A percentile compares a stretch with the other conserved stretches of the same genome.
Conservation (phyloP, 1,284 basidiomycete species). For the Moesziomyces antarcticus region DNA sequence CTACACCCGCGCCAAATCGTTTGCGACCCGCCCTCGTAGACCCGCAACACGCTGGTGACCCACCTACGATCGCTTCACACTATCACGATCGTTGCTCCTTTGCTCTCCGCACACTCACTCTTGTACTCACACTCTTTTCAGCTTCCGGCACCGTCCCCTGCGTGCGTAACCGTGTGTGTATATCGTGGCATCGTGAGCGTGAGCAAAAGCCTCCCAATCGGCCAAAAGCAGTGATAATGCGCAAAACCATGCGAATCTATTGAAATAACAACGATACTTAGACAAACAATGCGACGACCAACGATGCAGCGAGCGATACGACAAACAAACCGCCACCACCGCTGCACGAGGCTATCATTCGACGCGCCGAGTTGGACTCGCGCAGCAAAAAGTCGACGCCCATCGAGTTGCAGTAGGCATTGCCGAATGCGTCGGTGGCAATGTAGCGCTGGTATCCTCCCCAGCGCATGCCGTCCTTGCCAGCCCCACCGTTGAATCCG, state of each 20-base stretch:
- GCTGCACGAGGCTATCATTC: not conserved
- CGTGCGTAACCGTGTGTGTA: too few species aligned
- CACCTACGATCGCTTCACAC: too few species aligned
- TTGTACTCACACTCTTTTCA: not conserved
- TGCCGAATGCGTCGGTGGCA: slow-evolving; percentile 65
- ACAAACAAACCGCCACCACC: not conserved
- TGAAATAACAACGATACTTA: not conserved
- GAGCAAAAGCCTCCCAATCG: not conserved
- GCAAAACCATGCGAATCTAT: not conserved
- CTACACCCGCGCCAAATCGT: too few species aligned
- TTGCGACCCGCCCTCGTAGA: too few species aligned
- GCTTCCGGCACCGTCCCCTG: not conserved
- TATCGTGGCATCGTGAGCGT: not conserved
- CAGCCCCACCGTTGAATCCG: slow-evolving; percentile 60
- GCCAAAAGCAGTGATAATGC: not conserved
- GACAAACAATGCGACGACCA: slow-evolving; percentile 7
- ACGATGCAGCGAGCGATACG: not conserved
- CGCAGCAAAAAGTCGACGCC: slow-evolving; percentile 60
- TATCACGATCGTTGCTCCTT: too few species aligned
- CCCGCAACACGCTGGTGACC: not conserved
- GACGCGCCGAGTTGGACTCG: slow-evolving; percentile 27
- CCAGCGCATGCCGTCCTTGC: slow-evolving; percentile 54
- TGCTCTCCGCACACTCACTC: too few species aligned
- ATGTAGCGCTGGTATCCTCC: slow-evolving; percentile 62
- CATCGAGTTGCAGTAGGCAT: slow-evolving; percentile 64